A percentile compares a stretch with the other conserved stretches of the same genome.
Conservation (phyloP, 163 green algal species). For the Scenedesmus sp. region DNA sequence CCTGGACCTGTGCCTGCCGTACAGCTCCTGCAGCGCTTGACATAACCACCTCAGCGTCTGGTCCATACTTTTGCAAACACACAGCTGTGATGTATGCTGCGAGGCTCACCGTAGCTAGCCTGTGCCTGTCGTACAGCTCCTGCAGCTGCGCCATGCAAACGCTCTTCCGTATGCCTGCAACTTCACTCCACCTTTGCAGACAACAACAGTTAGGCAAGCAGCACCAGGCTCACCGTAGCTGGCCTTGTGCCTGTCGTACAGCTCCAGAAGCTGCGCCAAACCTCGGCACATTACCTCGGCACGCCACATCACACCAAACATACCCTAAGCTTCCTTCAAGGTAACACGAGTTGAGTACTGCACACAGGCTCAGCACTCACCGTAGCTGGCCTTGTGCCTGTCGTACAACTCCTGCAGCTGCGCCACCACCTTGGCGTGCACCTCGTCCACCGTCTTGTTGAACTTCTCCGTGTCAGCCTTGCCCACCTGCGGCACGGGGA, state of each 20-base stretch:
- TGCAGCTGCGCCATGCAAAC: conserved; percentile 19
- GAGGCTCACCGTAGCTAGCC: conserved; percentile 17
- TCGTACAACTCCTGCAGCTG: conserved; percentile 54
- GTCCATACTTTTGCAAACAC: too few relatives aligned
- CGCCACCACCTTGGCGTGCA: conserved; percentile 47
- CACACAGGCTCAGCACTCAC: neutral
- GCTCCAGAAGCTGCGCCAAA: conserved; percentile 31
- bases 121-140: conserved; percentile 53
- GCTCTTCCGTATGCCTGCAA: too few relatives aligned
- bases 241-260: conserved; percentile 52
- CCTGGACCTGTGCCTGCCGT: too few relatives aligned
- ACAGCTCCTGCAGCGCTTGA: neutral
- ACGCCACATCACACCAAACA: neutral
- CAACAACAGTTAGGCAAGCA: neutral
- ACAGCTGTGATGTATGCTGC: too few relatives aligned
- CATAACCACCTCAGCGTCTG: neutral
- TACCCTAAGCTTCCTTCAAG: neutral
- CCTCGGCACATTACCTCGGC: neutral
- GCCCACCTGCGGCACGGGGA: conserved; percentile 42
- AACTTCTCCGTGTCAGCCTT: conserved; percentile 27
- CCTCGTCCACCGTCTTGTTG: conserved; percentile 46
- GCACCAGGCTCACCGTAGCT: conserved; percentile 25
- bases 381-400: conserved; percentile 49
- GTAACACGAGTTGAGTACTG: too few relatives aligned
- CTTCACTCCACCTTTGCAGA: neutral